Conservation (phyloP, 2,329 filamentous ascomycete genomes). For the Cephalotrichum gorgonifer region DNA sequence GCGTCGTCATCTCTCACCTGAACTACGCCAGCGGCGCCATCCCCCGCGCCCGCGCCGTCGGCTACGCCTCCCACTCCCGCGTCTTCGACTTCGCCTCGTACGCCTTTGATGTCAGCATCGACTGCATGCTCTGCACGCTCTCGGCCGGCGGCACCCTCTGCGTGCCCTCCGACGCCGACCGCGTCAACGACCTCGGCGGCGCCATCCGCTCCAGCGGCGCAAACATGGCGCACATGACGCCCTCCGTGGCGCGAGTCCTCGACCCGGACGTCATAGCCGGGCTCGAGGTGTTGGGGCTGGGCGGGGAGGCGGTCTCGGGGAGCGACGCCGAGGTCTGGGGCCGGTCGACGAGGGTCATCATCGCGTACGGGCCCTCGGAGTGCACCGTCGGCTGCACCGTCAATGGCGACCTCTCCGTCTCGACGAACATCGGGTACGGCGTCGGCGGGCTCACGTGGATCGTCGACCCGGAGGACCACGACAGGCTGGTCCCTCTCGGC, state of each 20-base stretch:
- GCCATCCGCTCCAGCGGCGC: slow-evolving; percentile 31
- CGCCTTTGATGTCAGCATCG: slow-evolving; percentile 44
- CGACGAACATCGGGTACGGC: slow-evolving; percentile 36
- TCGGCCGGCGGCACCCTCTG: slow-evolving; percentile 38
- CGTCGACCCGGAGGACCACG: slow-evolving; percentile 34
- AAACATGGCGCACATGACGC: slow-evolving; percentile 41
- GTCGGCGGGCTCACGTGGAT: slow-evolving; percentile 39
- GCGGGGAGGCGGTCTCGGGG: slow-evolving; percentile 41
- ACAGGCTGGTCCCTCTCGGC: slow-evolving; percentile 35
- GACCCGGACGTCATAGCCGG: slow-evolving; percentile 33
- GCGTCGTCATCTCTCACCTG: slow-evolving; percentile 41
- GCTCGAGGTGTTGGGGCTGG: slow-evolving; percentile 35
- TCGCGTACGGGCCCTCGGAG: slow-evolving; percentile 43
- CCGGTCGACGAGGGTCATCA: slow-evolving; percentile 32
- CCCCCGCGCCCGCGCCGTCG: slow-evolving; percentile 29
- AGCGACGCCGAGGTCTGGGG: slow-evolving; percentile 38
- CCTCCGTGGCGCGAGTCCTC: slow-evolving; percentile 36
- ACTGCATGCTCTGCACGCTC: slow-evolving; percentile 45
- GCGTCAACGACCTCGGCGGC: slow-evolving; percentile 38
- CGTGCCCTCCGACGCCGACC: slow-evolving; percentile 42
- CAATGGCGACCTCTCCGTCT: slow-evolving; percentile 30
- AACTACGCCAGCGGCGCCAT: slow-evolving; percentile 35
- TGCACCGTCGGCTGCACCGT: slow-evolving; percentile 42
- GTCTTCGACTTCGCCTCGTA: slow-evolving; percentile 40
- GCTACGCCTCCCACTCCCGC: slow-evolving; percentile 28